Conservation (phyloP, 164 flowering plant genomes). For the Dillenia turbinata region DNA sequence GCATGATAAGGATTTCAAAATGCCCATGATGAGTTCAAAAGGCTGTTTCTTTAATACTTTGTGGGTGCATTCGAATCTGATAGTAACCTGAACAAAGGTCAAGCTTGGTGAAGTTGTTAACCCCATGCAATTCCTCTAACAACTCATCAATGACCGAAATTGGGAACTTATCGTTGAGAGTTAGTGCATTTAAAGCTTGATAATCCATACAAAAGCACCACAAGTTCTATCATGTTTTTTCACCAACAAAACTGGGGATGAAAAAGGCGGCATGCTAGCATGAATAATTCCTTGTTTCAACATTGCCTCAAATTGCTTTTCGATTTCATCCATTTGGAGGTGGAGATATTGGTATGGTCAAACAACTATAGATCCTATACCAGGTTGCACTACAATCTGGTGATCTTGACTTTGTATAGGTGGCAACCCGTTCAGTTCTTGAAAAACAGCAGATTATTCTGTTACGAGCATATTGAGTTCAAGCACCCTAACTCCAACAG, state of each 20-base stretch:
- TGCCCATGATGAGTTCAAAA: slow-evolving; percentile 1
- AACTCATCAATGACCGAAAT: slow-evolving; percentile 4
- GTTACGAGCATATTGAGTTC: neutral
- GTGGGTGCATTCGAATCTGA: neutral
- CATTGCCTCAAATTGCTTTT: neutral
- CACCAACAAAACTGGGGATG: slow-evolving; percentile 6
- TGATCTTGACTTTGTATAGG: slow-evolving; percentile 1
- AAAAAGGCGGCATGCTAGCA: neutral
- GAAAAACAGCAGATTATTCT: neutral
- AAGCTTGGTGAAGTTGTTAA: neutral
- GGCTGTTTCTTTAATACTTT: neutral
- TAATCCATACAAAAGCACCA: slow-evolving; percentile 3
- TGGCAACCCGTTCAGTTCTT: neutral
- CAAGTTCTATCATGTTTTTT: slow-evolving; percentile 3
- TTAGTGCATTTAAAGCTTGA: neutral
- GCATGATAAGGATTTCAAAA: slow-evolving; percentile 3
- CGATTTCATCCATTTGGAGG: slow-evolving; percentile 5
- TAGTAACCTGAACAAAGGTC: neutral
- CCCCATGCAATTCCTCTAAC: slow-evolving; percentile 1
- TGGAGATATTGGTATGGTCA: slow-evolving; percentile 1
- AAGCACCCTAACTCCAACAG: neutral
- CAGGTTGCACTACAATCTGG: neutral
- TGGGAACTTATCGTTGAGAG: slow-evolving; percentile 1
- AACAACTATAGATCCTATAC: neutral
- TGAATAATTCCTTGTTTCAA: neutral